Evolutionary conservation across 2,329 filamentous ascomycete genomes (phyloP).

Genomic region (Hypoxylon sp.): DNA sequence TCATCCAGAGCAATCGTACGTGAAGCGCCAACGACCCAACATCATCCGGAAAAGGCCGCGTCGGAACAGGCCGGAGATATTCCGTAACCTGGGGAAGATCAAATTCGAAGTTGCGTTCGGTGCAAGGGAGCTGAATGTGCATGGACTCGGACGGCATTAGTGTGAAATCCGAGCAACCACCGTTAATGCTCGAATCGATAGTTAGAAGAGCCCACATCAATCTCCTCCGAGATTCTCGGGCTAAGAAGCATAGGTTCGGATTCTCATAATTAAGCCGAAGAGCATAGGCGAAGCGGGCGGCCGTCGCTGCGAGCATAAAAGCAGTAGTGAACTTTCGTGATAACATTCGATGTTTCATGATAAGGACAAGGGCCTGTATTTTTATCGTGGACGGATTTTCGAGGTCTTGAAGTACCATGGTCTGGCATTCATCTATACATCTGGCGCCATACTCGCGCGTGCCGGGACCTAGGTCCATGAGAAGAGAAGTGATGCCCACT

Average conservation of each 20-base stretch:
- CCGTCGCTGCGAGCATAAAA: constrained; percentile 64
- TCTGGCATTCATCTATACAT: constrained; percentile 70
- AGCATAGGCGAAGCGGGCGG: constrained; percentile 65
- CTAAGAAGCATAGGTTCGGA: constrained; percentile 60
- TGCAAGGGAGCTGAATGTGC: constrained; percentile 64
- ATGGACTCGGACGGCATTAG: constrained; percentile 62
- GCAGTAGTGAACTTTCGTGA: constrained; percentile 62
- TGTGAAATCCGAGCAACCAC: constrained; percentile 63
- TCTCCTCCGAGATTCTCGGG: constrained; percentile 53
- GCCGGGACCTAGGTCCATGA: constrained; percentile 68
- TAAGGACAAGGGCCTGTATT: constrained; percentile 63
- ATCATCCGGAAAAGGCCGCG: constrained; percentile 65
- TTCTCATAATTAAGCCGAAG: constrained; percentile 66
- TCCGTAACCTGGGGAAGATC: constrained; percentile 70
- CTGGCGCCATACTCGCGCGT: constrained; percentile 67
- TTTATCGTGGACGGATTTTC: constrained; percentile 71
- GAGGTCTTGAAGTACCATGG: constrained; percentile 67
- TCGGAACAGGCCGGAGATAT: constrained; percentile 60
- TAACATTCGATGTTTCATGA: constrained; percentile 65
- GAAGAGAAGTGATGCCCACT: constrained; percentile 69
- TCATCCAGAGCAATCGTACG: constrained; percentile 69
- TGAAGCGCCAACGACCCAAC: constrained; percentile 70
- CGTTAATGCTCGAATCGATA: constrained; percentile 64
- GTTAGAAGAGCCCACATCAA: constrained; percentile 66
- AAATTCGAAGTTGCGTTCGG: constrained; percentile 69